Evolutionary conservation across 1,284 basidiomycete species (phyloP).

Genomic region (Inonotus hispidus): DNA sequence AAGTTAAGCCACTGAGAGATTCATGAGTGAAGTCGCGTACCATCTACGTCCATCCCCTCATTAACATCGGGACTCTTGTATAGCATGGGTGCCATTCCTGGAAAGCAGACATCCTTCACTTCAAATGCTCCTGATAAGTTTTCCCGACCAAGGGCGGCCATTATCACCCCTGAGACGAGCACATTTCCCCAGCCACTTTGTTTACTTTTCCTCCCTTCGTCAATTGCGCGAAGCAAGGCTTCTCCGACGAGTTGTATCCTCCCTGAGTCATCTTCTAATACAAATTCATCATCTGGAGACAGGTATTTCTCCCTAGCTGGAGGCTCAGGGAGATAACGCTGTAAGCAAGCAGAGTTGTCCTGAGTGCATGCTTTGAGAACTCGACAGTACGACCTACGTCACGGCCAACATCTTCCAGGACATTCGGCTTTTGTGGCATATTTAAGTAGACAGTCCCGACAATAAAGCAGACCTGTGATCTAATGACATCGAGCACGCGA

Average conservation of each 20-base stretch:
- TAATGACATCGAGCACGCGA: slow-evolving; percentile 85
- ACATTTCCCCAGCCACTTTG: slow-evolving; percentile 40
- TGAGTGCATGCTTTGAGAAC: not conserved
- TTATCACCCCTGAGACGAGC: slow-evolving; percentile 87
- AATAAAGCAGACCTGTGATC: slow-evolving; percentile 83
- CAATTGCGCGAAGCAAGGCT: slow-evolving; percentile 25
- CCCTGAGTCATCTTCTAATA: slow-evolving; percentile 95
- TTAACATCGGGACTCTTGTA: slow-evolving; percentile 28
- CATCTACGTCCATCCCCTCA: slow-evolving; percentile 39
- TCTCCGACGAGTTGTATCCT: slow-evolving; percentile 86
- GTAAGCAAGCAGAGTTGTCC: slow-evolving; percentile 15
- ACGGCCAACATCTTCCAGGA: slow-evolving; percentile 89
- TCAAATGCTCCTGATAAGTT: slow-evolving; percentile 89
- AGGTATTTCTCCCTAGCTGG: slow-evolving; percentile 70
- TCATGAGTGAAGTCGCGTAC: slow-evolving; percentile 23
- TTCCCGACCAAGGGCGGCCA: slow-evolving; percentile 87
- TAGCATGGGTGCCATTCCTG: slow-evolving; percentile 70
- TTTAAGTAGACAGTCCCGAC: slow-evolving; percentile 96
- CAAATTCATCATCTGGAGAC: slow-evolving; percentile 75
- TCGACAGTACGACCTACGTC: slow-evolving; percentile 57
- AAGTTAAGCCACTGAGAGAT: slow-evolving; percentile 18
- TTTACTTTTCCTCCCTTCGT: slow-evolving; percentile 1
- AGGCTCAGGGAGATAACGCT: slow-evolving; percentile 89
- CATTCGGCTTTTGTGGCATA: slow-evolving; percentile 97
- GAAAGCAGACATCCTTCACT: slow-evolving; percentile 85